These are phyloP conservation scores for Conticribra guillardii DNA, from an alignment of 108 stramenopile species.

Conservation along the genomic window DNA sequence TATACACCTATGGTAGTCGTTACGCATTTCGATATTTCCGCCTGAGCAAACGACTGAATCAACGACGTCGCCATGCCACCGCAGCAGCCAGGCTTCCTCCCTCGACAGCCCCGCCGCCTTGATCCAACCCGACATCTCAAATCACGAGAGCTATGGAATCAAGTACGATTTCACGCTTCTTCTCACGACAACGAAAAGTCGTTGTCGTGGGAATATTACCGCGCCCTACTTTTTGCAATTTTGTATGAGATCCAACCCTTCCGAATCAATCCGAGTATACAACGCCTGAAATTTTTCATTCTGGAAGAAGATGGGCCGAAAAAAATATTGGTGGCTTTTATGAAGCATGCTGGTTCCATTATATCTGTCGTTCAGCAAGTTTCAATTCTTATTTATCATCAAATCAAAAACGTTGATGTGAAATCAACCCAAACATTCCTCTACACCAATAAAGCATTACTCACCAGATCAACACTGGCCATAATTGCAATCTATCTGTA, in stretches of 20 bases:
- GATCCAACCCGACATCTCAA: constrained; percentile 28
- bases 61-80: constrained; percentile 5
- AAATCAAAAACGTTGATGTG: neutral
- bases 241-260: constrained; percentile 81
- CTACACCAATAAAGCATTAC: neutral
- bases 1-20: too few relatives aligned
- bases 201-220: constrained; percentile 18
- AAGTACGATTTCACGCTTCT: constrained; percentile 29
- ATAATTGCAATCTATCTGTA: constrained; percentile 24
- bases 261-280: constrained; percentile 45
- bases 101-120: constrained; percentile 8
- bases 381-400: constrained; percentile 1
- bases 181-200: constrained; percentile 3
- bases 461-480: neutral
- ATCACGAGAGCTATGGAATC: constrained; percentile 36
- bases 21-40: neutral
- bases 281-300: constrained; percentile 3
- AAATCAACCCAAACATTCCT: too few relatives aligned
- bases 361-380: too few relatives aligned
- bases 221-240: constrained; percentile 49
- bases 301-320: constrained; percentile 21
- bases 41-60: too few relatives aligned
- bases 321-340: neutral
- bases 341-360: too few relatives aligned
- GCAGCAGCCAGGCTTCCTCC: neutral